These are phyloP conservation scores for Fusarium sp. DNA, from an alignment of 2,329 filamentous ascomycete species.

Conservation along the genomic window DNA sequence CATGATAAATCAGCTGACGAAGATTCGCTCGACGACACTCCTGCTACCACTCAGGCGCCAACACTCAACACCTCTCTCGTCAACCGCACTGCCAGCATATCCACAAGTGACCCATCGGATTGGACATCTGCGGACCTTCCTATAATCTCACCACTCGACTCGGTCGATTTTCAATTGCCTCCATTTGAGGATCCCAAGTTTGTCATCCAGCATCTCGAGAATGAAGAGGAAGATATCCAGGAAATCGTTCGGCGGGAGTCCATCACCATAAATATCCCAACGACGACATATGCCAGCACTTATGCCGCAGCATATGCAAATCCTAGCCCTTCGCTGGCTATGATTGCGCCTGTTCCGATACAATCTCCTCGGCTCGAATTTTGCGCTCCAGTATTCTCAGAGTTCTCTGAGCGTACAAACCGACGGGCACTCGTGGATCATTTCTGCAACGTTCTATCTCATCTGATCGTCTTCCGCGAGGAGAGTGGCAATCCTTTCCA, in stretches of 20 bases:
- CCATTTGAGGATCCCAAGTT: slow-evolving; percentile 39
- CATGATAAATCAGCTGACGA: slow-evolving; percentile 37
- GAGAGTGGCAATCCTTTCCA: slow-evolving; percentile 74
- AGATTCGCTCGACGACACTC: slow-evolving; percentile 31
- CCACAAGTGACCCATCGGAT: slow-evolving; percentile 25
- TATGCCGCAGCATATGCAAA: slow-evolving; percentile 35
- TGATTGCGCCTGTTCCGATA: slow-evolving; percentile 43
- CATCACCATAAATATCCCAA: slow-evolving; percentile 34
- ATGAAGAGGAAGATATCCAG: slow-evolving; percentile 48
- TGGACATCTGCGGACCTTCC: slow-evolving; percentile 45
- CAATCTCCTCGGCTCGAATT: slow-evolving; percentile 63
- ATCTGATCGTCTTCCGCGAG: slow-evolving; percentile 74
- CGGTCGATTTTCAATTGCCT: slow-evolving; percentile 52
- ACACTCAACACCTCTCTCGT: slow-evolving; percentile 23
- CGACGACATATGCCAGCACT: slow-evolving; percentile 34
- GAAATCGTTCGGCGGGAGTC: slow-evolving; percentile 47
- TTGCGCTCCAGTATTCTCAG: slow-evolving; percentile 65
- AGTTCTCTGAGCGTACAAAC: slow-evolving; percentile 68
- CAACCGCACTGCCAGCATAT: slow-evolving; percentile 28
- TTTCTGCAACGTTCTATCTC: slow-evolving; percentile 73
- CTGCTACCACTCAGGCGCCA: slow-evolving; percentile 12
- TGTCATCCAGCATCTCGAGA: slow-evolving; percentile 28
- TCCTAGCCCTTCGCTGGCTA: slow-evolving; percentile 44
- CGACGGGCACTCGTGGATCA: slow-evolving; percentile 70
- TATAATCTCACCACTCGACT: slow-evolving; percentile 51